Evolutionary conservation across 495 filamentous ascomycete genomes (phyloP).

Genomic region (Patellaria atrata): DNA sequence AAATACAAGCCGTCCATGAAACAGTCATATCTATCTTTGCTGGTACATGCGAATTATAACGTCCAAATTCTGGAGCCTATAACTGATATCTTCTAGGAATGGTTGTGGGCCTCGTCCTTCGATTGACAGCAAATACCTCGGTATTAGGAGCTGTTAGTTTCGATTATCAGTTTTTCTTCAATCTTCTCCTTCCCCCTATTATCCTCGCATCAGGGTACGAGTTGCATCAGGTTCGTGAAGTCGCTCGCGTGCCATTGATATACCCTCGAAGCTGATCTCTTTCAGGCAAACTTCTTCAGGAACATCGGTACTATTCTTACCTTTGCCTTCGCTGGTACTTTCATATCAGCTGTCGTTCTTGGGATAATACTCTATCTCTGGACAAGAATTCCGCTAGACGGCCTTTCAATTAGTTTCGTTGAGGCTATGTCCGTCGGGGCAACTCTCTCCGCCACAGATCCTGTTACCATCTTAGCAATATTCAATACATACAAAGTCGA

Average conservation of each 20-base stretch:
- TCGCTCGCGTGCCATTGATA: background rate
- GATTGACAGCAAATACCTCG: conserved; percentile 60
- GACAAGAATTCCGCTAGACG: conserved; percentile 72
- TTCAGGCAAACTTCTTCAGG: conserved; percentile 85
- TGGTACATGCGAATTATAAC: conserved; percentile 40
- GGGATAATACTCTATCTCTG: conserved; percentile 78
- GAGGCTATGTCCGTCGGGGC: conserved; percentile 94
- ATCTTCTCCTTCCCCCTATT: conserved; percentile 90
- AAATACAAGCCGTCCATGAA: conserved; percentile 94
- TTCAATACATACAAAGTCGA: conserved; percentile 99
- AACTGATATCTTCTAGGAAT: conserved; percentile 47
- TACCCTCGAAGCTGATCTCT: background rate
- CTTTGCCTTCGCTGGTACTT: conserved; percentile 96
- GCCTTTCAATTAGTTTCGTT: conserved; percentile 71
- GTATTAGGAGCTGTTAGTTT: conserved; percentile 85
- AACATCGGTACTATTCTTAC: conserved; percentile 96
- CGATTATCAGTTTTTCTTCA: conserved; percentile 98
- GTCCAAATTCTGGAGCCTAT: background rate
- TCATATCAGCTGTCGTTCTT: conserved; percentile 89
- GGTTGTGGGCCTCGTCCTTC: conserved; percentile 82
- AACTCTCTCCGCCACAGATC: conserved; percentile 90
- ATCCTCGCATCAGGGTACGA: conserved; percentile 96
- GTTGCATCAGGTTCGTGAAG: conserved; percentile 56
- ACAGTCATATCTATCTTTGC: conserved; percentile 97
- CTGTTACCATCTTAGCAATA: conserved; percentile 92